Base-by-base conservation (phyloP, 176 grass and related monocot species). In the Eleusine indica region DNA sequence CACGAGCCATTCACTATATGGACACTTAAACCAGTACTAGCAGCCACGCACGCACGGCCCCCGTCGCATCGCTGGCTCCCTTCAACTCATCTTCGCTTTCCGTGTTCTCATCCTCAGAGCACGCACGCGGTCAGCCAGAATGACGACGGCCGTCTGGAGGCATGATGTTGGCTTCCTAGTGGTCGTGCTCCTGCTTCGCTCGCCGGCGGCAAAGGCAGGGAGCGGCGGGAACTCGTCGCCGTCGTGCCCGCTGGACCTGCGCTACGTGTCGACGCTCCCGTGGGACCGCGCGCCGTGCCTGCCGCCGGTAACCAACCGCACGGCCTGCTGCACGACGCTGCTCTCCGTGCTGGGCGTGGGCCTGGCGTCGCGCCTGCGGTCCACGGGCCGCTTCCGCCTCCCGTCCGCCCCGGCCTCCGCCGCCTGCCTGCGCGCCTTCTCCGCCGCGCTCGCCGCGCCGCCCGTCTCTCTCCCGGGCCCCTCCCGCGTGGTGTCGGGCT, bases 201-300 rank as follows among this genome's bases (percentile, higher is more conserved):
- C 28, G 48, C 19, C 7, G n/a, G 14, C 38, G 14, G 67, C 51
- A 0, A 1, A 6, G 66, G 65, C 66, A 10, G 78, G 0, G 3
- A 6, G 22, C 16, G 67, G 21, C 66, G 66, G n/a, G 4, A 81
- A 30, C 79, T 71, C 77, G 11, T 63, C 52, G 21, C n/a, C 73
- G 14, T 0, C 79, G 67, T 98, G 96, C 67, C 96, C 87, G 57
- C 82, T 98, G 29, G 87, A 95, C 74, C 80, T 98, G 46, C 80
- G 85, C 70, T 98, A 95, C 87, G 93, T 98, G 71, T 21, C 76
- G 1, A 89, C 89, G 56, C 90, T 92, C 89, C 91, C 91, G 4
- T 98, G 93, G 93, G 93, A 98, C 82, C 62, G 17, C 38, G 15
- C 87, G 58, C 69, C 87, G 64, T 98, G 96, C 83, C 2, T 2